Conservation (phyloP, 1,139 yeast species). For the Pichia sp. region DNA sequence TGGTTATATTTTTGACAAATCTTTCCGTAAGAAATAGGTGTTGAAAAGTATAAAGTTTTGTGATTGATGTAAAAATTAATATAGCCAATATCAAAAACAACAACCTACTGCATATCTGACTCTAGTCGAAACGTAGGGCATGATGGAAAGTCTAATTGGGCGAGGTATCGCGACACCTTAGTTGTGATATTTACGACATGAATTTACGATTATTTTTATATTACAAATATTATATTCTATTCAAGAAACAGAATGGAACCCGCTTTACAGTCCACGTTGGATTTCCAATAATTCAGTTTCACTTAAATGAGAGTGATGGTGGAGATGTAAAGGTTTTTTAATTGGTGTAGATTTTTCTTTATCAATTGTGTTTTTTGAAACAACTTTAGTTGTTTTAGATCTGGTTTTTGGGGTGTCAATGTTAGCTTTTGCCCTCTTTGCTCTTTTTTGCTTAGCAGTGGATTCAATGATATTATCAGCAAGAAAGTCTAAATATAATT, state of each 20-base stretch:
- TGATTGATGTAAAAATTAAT: no score
- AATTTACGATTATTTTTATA: neutral
- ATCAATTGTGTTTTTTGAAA: neutral
- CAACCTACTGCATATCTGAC: no score
- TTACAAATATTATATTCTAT: no score
- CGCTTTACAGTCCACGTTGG: neutral
- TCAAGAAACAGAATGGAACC: no score
- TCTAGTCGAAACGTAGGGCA: no score
- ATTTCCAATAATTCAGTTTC: constrained; percentile 6
- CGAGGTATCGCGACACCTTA: neutral
- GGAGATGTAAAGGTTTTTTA: neutral
- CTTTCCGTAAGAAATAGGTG: no score
- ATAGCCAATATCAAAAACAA: no score
- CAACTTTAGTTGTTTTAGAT: neutral
- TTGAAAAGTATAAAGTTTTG: no score
- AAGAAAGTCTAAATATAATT: neutral
- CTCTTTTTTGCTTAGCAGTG: neutral
- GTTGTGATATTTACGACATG: neutral
- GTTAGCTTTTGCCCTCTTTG: neutral
- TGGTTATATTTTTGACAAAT: no score
- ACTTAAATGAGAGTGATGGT: constrained; percentile 6
- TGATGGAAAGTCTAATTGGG: no score
- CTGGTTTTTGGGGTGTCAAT: neutral
- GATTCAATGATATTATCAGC: neutral
- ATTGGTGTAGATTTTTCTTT: neutral